phyloP scores from a whole-genome alignment of 176 grass and related monocot species.

The Aechmea fasciata region DNA sequence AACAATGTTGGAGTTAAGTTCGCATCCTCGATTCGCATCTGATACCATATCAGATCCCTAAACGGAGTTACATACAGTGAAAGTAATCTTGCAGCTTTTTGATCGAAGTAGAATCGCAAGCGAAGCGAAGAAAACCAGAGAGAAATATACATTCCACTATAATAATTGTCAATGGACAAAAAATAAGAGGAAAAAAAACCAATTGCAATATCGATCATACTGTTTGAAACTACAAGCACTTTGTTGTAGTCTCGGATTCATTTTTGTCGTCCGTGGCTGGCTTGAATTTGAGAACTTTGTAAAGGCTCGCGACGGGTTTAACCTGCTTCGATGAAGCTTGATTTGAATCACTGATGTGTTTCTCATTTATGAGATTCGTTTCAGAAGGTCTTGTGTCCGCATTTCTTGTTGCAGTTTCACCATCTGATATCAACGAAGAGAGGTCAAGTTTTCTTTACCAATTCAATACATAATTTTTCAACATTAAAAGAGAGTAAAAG shows the following conservation, averaged over 20 bases:
- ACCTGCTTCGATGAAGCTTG: slow-evolving; percentile 43
- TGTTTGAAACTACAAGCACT: background rate
- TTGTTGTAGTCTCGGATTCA: background rate
- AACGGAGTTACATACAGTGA: too few relatives aligned
- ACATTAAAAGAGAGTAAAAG: background rate
- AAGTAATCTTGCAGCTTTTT: too few relatives aligned
- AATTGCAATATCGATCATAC: too few relatives aligned
- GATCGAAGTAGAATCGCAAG: too few relatives aligned
- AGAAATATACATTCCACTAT: too few relatives aligned
- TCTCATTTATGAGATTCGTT: slow-evolving; percentile 5
- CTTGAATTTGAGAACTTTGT: slow-evolving; percentile 67
- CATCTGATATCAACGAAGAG: slow-evolving; percentile 24
- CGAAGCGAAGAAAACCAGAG: too few relatives aligned
- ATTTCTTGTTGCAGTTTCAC: background rate
- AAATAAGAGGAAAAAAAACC: too few relatives aligned
- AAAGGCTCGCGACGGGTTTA: slow-evolving; percentile 56
- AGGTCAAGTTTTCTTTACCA: too few relatives aligned
- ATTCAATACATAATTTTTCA: background rate
- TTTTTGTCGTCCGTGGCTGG: slow-evolving; percentile 11
- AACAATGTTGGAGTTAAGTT: too few relatives aligned
- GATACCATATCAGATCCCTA: too few relatives aligned
- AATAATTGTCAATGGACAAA: too few relatives aligned
- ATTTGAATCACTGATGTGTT: slow-evolving; percentile 14
- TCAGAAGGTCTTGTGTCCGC: background rate
- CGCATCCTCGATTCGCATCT: too few relatives aligned